phyloP scores from a whole-genome alignment of 805 yeast genomes.

The Sugiyamaella marilandica region DNA sequence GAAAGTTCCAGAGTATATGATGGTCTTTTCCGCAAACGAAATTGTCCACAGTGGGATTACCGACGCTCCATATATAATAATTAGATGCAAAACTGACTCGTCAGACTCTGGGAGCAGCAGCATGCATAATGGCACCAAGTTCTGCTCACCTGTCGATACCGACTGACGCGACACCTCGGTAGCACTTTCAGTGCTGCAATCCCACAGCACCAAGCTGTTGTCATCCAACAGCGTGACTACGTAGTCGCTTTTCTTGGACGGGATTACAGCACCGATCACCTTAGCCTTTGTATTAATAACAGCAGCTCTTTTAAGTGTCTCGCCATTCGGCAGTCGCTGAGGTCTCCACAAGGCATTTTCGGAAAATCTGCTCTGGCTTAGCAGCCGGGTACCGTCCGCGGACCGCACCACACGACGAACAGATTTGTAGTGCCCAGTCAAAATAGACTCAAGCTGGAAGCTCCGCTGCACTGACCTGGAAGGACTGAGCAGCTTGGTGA shows the following conservation, averaged over 20 bases:
- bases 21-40: slow-evolving; percentile 1
- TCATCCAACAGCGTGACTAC: slow-evolving; percentile 43
- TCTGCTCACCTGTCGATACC: not conserved
- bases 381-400: slow-evolving; percentile 54
- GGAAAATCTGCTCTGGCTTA: slow-evolving; percentile 57
- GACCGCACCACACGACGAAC: slow-evolving; percentile 64
- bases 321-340: slow-evolving; percentile 30
- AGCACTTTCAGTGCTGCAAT: slow-evolving; percentile 37
- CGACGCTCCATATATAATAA: slow-evolving; percentile 22
- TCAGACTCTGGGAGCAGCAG: slow-evolving; percentile 36
- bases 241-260: slow-evolving; percentile 42
- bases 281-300: slow-evolving; percentile 39
- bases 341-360: slow-evolving; percentile 62
- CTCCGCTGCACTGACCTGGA: not conserved
- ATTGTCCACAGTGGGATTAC: slow-evolving; percentile 23
- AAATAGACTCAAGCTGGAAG: slow-evolving; percentile 29
- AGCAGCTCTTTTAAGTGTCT: slow-evolving; percentile 39
- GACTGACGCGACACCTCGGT: not conserved
- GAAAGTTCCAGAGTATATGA: slow-evolving; percentile 18
- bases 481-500: slow-evolving; percentile 21
- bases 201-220: slow-evolving; percentile 53
- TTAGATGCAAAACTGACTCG: slow-evolving; percentile 8
- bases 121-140: slow-evolving; percentile 26
- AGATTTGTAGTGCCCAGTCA: slow-evolving; percentile 85
- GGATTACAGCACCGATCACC: slow-evolving; percentile 45